Evolutionary conservation across 495 filamentous ascomycete genomes (phyloP).

Genomic region (Daldinia childiae): DNA sequence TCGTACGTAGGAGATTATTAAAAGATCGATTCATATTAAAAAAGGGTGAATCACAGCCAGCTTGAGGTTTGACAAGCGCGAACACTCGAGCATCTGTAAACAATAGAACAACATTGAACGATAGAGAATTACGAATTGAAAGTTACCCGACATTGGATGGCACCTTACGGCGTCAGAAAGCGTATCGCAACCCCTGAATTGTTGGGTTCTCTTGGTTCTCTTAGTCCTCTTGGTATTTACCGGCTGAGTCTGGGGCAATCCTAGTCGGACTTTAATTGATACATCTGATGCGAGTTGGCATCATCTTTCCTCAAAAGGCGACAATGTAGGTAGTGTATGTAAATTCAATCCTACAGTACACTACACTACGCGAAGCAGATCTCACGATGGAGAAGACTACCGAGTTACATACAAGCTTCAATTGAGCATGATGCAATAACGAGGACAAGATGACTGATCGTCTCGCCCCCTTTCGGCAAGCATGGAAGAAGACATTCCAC

Average conservation of each 20-base stretch:
- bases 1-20: constrained; percentile 22
- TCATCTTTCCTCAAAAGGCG: constrained; percentile 32
- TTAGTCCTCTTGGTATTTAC: constrained; percentile 21
- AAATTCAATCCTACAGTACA: constrained; percentile 6
- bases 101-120: neutral
- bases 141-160: constrained; percentile 29
- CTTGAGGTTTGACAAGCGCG: constrained; percentile 22
- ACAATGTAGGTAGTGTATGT: neutral
- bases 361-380: constrained; percentile 14
- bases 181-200: constrained; percentile 36
- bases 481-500: constrained; percentile 43
- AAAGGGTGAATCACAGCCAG: neutral
- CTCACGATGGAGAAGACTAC: constrained; percentile 29
- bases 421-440: constrained; percentile 47
- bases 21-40: neutral
- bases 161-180: constrained; percentile 19
- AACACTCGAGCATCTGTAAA: constrained; percentile 17
- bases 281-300: constrained; percentile 42
- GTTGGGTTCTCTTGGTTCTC: constrained; percentile 32
- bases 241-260: constrained; percentile 37
- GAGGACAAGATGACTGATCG: constrained; percentile 41
- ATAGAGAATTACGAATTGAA: neutral
- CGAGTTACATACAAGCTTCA: neutral
- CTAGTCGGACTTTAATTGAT: constrained; percentile 24
- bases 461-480: constrained; percentile 41